These are phyloP conservation scores for Beauveria varroae DNA, from an alignment of 2,329 filamentous ascomycete species.

Conservation along the genomic window DNA sequence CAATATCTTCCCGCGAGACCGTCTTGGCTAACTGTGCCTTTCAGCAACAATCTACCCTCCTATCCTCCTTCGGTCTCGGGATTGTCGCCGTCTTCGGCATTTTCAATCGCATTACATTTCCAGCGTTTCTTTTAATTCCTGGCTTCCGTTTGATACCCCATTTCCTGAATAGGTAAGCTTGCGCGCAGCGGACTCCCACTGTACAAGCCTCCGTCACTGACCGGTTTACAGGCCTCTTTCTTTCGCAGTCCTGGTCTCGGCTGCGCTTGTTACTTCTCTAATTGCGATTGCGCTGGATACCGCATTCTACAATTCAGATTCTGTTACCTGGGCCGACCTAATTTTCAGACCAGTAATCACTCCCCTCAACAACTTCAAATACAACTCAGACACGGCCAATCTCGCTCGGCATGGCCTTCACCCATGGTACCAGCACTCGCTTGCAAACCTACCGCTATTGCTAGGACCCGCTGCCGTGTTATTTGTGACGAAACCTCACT, in stretches of 20 bases:
- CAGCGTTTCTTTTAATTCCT: conserved; percentile 82
- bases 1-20: neutral
- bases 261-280: conserved; percentile 59
- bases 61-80: conserved; percentile 71
- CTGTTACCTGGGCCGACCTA: conserved; percentile 58
- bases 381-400: conserved; percentile 65
- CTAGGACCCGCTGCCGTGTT: conserved; percentile 62
- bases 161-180: conserved; percentile 67
- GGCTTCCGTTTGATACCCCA: conserved; percentile 77
- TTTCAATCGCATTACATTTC: conserved; percentile 97
- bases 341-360: conserved; percentile 62
- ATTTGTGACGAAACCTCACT: conserved; percentile 48
- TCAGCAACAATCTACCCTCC: conserved; percentile 65
- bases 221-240: conserved; percentile 44
- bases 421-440: conserved; percentile 68
- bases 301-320: conserved; percentile 63
- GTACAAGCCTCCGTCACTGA: conserved; percentile 3
- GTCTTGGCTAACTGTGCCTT: conserved; percentile 20
- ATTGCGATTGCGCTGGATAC: conserved; percentile 79
- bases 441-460: conserved; percentile 63
- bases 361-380: conserved; percentile 68
- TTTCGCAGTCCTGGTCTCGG: conserved; percentile 55
- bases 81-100: conserved; percentile 76
- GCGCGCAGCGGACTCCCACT: neutral
- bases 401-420: conserved; percentile 70